Base-by-base conservation (phyloP, 1,284 basidiomycete genomes). In the Pseudozyma tsukubaensis region DNA sequence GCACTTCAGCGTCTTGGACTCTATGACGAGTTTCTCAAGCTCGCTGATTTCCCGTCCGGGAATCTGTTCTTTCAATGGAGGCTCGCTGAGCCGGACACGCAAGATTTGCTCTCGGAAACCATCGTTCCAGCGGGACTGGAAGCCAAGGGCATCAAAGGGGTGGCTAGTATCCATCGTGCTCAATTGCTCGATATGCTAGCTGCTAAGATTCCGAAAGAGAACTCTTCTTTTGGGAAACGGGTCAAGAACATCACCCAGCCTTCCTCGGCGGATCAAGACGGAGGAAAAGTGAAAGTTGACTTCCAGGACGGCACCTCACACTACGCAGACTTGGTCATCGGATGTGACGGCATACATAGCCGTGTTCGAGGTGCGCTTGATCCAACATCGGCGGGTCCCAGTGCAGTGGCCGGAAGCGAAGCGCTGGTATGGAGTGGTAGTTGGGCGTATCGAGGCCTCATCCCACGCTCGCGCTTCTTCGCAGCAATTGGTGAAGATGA, bases 341-440 rank as follows among this genome's bases (percentile, higher is more conserved):
- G 77, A 8, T 77, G 64, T 24, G 83, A 85, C 49, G 83, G 83
- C 0, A 83, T 85, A 54, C 83, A 85, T 58, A 77, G 72, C 1
- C 50, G 57, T 3, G 49, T 82, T 0, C 70, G 83, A 10, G 65
- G 65, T 13, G 54, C 55, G 6, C 36, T 84, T 54, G 80, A 80
- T 50, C 44, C 49, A 1, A 43, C 61, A 1, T 69, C 56, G 2
- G 56, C 72, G 0, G 72, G 72, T 1, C 59, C 65, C 0, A 62
- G 59, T 5, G 72, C 72, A 0, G 62, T 69, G 0, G 54, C 72
- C 1, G 72, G 72, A 0, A 62, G 55, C 12, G 66, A 74, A 19
- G 42, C 47, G 10, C 61, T 80, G 24, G 64, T 76, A n/a, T 84
- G 81, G 70, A 70, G 66, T 6, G 78, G 82, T 6, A 79, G 67